phyloP scores from a whole-genome alignment of 2,329 filamentous ascomycete genomes.

The Gaeumannomyces sp. region DNA sequence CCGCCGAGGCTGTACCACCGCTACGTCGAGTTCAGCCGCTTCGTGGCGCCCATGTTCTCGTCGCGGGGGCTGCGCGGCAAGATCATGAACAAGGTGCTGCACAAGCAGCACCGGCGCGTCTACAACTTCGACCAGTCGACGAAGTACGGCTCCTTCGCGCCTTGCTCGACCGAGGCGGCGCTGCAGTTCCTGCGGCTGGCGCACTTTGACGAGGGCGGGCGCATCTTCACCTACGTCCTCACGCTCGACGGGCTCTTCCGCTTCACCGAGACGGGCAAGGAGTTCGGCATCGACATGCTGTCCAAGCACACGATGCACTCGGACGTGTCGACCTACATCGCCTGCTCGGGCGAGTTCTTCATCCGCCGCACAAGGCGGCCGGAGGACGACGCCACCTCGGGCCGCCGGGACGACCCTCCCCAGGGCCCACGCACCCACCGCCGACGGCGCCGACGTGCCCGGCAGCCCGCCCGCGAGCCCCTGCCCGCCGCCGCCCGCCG shows the following conservation, averaged over 20 bases:
- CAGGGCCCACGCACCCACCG: constrained; percentile 33
- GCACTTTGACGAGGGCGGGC: constrained; percentile 78
- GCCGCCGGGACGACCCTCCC: too few relatives aligned
- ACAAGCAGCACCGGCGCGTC: constrained; percentile 82
- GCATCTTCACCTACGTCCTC: constrained; percentile 87
- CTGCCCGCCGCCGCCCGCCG: constrained; percentile 33
- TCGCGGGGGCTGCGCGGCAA: constrained; percentile 70
- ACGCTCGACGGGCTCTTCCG: constrained; percentile 81
- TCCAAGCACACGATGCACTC: constrained; percentile 98
- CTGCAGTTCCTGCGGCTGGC: constrained; percentile 78
- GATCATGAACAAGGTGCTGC: constrained; percentile 76
- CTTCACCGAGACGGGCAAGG: constrained; percentile 92
- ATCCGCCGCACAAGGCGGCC: constrained; percentile 53
- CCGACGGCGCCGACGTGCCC: constrained; percentile 41
- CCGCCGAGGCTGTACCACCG: constrained; percentile 79
- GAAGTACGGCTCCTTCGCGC: constrained; percentile 60
- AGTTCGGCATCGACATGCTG: constrained; percentile 88
- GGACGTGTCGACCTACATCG: constrained; percentile 84
- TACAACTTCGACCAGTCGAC: constrained; percentile 84
- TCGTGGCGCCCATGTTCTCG: constrained; percentile 85
- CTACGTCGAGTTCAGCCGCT: constrained; percentile 87
- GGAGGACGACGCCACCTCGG: constrained; percentile 37
- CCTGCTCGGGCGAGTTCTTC: constrained; percentile 90
- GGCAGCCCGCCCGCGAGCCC: constrained; percentile 41
- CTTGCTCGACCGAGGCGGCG: constrained; percentile 64